A percentile compares a stretch with the other conserved stretches of the same genome.
Conservation (phyloP, 2,329 filamentous ascomycete species). For the Neonectria faginata region DNA sequence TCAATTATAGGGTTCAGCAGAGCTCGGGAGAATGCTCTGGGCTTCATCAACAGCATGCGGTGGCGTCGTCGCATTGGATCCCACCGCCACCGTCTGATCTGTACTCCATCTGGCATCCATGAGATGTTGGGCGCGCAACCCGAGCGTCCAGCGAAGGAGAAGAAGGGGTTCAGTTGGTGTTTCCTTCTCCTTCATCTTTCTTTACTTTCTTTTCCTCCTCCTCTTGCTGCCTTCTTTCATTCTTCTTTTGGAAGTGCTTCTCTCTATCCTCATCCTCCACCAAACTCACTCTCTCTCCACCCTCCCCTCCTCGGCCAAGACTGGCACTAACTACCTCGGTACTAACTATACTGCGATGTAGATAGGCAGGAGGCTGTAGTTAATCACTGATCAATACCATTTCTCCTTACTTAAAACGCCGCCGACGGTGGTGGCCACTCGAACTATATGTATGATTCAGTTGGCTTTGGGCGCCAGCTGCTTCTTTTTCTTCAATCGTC, state of each 20-base stretch:
- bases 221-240: too few relatives aligned
- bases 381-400: background rate
- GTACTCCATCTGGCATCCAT: background rate
- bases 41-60: background rate
- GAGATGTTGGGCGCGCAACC: background rate
- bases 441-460: background rate
- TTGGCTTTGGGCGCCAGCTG: conserved; percentile 8
- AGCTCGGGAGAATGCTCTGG: background rate
- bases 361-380: background rate
- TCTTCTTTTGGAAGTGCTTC: too few relatives aligned
- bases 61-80: background rate
- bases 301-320: conserved; percentile 10
- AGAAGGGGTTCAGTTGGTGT: background rate
- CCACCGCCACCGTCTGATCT: background rate
- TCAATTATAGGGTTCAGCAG: background rate
- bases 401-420: conserved; percentile 9
- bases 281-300: background rate
- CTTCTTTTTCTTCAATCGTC: conserved; percentile 9
- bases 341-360: background rate
- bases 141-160: background rate
- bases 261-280: background rate
- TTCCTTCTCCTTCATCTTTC: background rate
- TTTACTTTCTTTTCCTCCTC: background rate
- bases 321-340: conserved; percentile 3
- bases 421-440: conserved; percentile 1